Conservation (phyloP, 2,329 filamentous ascomycete species). For the Davidsoniella australis region DNA sequence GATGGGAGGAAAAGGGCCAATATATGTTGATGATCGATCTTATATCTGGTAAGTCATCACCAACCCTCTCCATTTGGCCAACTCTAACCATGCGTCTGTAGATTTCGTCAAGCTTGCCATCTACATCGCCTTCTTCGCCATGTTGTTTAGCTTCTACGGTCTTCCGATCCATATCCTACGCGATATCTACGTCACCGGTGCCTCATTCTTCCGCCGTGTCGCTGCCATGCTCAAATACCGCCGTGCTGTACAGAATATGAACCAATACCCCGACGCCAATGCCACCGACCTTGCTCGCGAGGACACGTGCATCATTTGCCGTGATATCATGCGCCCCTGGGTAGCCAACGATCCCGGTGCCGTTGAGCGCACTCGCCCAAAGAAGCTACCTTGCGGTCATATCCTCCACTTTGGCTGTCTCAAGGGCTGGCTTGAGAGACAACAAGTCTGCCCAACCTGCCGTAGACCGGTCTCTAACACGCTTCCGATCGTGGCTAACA, state of each 20-base stretch:
- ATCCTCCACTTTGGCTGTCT: conserved; percentile 89
- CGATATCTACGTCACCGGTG: conserved; percentile 83
- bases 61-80: not conserved
- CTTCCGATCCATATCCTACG: conserved; percentile 92
- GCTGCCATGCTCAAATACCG: conserved; percentile 77
- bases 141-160: conserved; percentile 85
- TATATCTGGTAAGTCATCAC: conserved; percentile 43
- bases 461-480: conserved; percentile 56
- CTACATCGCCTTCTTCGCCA: conserved; percentile 82
- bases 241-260: conserved; percentile 87
- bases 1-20: conserved; percentile 91
- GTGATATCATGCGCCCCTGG: conserved; percentile 88
- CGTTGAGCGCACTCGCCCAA: conserved; percentile 72
- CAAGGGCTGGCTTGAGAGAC: conserved; percentile 90
- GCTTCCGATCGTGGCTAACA: conserved; percentile 16
- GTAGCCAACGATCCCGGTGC: conserved; percentile 39
- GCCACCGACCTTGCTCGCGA: conserved; percentile 69
- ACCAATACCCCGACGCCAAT: conserved; percentile 80
- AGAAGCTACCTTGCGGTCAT: conserved; percentile 92
- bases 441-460: conserved; percentile 94
- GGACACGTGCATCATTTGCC: conserved; percentile 93
- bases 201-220: conserved; percentile 82
- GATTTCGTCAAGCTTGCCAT: conserved; percentile 84
- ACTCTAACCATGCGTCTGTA: conserved; percentile 18
- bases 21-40: conserved; percentile 84